Percentiles rank a stretch among this genome's conserved stretches.
phyloP scores from a whole-genome alignment of 441 rosid genomes.

The Mallotus repandus region DNA sequence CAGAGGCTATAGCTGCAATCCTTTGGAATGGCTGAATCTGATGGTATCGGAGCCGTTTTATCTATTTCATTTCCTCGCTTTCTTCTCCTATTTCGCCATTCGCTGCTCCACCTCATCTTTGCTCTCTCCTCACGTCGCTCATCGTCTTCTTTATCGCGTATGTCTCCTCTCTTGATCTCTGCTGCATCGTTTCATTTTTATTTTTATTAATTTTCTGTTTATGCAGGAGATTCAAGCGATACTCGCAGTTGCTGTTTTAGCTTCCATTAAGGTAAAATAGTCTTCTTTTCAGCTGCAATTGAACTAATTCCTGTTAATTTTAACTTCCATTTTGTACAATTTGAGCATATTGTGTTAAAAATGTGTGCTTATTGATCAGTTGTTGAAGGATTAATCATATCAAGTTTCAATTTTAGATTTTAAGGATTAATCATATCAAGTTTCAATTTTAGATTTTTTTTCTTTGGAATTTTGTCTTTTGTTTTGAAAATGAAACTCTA shows the following conservation, averaged over 20 bases:
- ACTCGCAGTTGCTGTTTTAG: constrained; percentile 52
- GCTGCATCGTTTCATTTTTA: neutral
- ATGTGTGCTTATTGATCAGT: too few species aligned
- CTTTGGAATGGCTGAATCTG: constrained; percentile 45
- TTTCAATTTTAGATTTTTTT: too few species aligned
- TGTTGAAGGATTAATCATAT: too few species aligned
- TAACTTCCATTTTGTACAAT: too few species aligned
- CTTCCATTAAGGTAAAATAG: constrained; percentile 52
- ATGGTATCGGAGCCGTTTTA: constrained; percentile 67
- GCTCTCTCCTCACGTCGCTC: constrained; percentile 46
- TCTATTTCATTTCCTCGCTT: constrained; percentile 62
- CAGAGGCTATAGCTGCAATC: constrained; percentile 7
- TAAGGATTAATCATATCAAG: too few species aligned
- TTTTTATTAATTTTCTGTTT: constrained; percentile 9
- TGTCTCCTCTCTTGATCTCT: neutral
- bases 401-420: too few species aligned
- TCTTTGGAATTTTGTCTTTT: too few species aligned
- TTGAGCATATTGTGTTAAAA: too few species aligned
- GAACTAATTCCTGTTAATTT: too few species aligned
- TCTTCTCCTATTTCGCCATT: constrained; percentile 68
- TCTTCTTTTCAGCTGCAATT: too few species aligned
- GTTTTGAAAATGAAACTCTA: too few species aligned
- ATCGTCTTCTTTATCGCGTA: constrained; percentile 50
- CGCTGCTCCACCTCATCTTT: constrained; percentile 47
- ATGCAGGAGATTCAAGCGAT: constrained; percentile 83